phyloP scores from a whole-genome alignment of 2,329 filamentous ascomycete genomes.

The Cladosporium sp. region DNA sequence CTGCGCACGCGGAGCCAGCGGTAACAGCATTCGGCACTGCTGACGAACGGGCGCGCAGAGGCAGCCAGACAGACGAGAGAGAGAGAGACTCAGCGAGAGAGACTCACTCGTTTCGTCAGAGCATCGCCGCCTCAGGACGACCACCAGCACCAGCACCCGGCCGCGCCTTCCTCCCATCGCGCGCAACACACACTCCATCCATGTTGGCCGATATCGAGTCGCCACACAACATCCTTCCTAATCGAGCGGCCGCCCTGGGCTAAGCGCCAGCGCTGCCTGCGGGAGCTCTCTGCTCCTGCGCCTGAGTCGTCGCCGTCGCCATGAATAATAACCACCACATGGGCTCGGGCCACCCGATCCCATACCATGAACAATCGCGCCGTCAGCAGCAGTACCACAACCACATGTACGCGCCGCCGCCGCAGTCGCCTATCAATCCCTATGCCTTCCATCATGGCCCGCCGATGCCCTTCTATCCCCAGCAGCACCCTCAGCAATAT shows the following conservation, averaged over 20 bases:
- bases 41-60: slow-evolving; percentile 6
- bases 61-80: neutral
- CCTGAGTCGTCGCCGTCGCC: slow-evolving; percentile 51
- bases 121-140: neutral
- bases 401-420: slow-evolving; percentile 39
- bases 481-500: slow-evolving; percentile 20
- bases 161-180: slow-evolving; percentile 2
- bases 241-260: slow-evolving; percentile 20
- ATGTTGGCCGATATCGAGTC: slow-evolving; percentile 7
- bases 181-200: slow-evolving; percentile 12
- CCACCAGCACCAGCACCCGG: slow-evolving; percentile 7
- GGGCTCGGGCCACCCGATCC: slow-evolving; percentile 58
- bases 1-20: slow-evolving; percentile 7
- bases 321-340: slow-evolving; percentile 86
- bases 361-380: slow-evolving; percentile 37
- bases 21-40: neutral
- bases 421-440: slow-evolving; percentile 34
- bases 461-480: slow-evolving; percentile 25
- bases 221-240: slow-evolving; percentile 8
- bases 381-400: slow-evolving; percentile 43
- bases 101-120: neutral
- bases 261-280: slow-evolving; percentile 23
- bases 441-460: slow-evolving; percentile 22
- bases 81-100: neutral
- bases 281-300: slow-evolving; percentile 19